phyloP scores from a whole-genome alignment of 768 basidiomycete species.

The Suillus ampliporus region DNA sequence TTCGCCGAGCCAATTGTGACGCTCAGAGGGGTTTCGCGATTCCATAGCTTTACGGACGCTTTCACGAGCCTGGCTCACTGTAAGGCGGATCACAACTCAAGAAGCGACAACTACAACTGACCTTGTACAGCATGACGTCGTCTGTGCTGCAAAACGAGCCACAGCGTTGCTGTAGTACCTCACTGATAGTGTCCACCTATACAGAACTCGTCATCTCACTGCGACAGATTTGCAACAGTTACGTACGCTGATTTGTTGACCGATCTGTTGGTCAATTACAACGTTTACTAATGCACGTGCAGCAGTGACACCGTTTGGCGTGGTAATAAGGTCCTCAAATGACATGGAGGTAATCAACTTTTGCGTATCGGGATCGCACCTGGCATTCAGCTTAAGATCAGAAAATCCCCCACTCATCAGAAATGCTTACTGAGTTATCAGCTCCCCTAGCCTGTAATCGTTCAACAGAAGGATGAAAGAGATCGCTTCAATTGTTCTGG shows the following conservation, averaged over 20 bases:
- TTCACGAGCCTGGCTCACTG: slow-evolving; percentile 77
- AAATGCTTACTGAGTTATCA: slow-evolving; percentile 72
- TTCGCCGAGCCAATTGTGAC: slow-evolving; percentile 81
- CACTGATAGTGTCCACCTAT: slow-evolving; percentile 96
- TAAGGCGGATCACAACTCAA: slow-evolving; percentile 6
- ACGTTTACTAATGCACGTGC: slow-evolving; percentile 92
- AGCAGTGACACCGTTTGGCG: slow-evolving; percentile 82
- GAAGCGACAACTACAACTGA: slow-evolving; percentile 33
- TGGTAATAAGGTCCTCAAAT: slow-evolving; percentile 87
- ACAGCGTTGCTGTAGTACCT: slow-evolving; percentile 91
- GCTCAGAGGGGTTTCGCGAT: slow-evolving; percentile 72
- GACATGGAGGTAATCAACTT: slow-evolving; percentile 71
- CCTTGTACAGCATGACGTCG: slow-evolving; percentile 98
- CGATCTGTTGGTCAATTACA: slow-evolving; percentile 97
- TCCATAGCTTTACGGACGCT: slow-evolving; percentile 90
- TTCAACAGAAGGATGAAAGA: slow-evolving; percentile 91
- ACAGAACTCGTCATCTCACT: slow-evolving; percentile 16
- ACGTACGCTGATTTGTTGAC: slow-evolving; percentile 91
- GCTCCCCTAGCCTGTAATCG: slow-evolving; percentile 88
- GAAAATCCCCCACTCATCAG: slow-evolving; percentile 5
- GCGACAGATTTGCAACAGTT: slow-evolving; percentile 4
- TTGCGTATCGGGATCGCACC: slow-evolving; percentile 78
- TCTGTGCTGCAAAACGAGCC: slow-evolving; percentile 98
- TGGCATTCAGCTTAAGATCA: slow-evolving; percentile 36
- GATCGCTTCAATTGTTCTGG: slow-evolving; percentile 90